phyloP scores from a whole-genome alignment of 2,329 filamentous ascomycete species.

The Beauveria sp. region DNA sequence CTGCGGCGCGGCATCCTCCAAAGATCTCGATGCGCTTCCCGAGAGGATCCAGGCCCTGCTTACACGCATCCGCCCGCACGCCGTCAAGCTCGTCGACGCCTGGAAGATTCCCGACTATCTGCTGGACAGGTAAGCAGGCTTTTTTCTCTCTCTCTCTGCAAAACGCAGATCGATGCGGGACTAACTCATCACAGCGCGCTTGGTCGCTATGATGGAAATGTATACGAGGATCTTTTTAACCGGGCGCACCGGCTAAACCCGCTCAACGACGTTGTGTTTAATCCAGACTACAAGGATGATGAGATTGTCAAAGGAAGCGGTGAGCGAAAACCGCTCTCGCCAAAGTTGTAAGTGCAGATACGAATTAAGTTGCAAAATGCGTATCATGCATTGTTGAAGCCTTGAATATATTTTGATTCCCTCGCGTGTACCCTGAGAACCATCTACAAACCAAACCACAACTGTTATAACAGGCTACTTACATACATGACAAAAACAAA shows the following conservation, averaged over 20 bases:
- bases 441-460: too few relatives aligned
- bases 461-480: too few relatives aligned
- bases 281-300: conserved; percentile 55
- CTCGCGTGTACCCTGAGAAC: too few relatives aligned
- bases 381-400: too few relatives aligned
- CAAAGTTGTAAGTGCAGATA: neutral
- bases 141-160: neutral
- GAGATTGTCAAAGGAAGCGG: conserved; percentile 10
- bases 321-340: neutral
- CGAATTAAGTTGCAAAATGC: neutral
- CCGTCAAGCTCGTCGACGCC: conserved; percentile 61
- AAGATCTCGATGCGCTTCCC: conserved; percentile 3
- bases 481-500: too few relatives aligned
- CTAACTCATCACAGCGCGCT: conserved; percentile 33
- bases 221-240: conserved; percentile 71
- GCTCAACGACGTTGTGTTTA: conserved; percentile 62
- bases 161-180: neutral
- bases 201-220: conserved; percentile 64
- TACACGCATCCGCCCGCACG: conserved; percentile 65
- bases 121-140: conserved; percentile 45
- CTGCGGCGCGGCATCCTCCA: conserved; percentile 1
- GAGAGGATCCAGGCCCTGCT: conserved; percentile 26
- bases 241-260: conserved; percentile 66
- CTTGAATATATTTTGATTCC: too few relatives aligned
- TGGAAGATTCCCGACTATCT: conserved; percentile 77